Evolutionary conservation across 257 asterid species (phyloP), one percentile per base, ranked within the genome.

Genomic region (Solanum habrochaites): DNA sequence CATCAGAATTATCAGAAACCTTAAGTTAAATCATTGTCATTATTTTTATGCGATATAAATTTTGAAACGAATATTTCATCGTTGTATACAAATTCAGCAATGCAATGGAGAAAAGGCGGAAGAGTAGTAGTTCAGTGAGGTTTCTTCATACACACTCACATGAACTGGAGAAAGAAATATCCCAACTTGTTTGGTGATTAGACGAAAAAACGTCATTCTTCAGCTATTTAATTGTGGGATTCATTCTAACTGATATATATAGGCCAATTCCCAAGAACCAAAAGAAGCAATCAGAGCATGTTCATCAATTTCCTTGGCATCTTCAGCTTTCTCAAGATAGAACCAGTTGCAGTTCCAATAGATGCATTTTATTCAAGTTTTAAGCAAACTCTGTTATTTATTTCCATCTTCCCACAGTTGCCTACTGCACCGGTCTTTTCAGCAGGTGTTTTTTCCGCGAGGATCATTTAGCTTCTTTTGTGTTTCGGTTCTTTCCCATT

Each of bases 261-360:
- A 91, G 45, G n/a, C 94, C 97, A 71, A 94, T 70, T 29, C 85
- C 85, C 91, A 85, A 93, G 83, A 45, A 90, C 95, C 77, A 91
- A 40, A 14, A 94, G 72, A 86, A 86, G 87, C 72, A 32, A 83
- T 85, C 87, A 93, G 62, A 87, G 64, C 74, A 85, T 88, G 21
- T 81, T 75, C 87, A 90, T 66, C 83, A 81, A 87, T 86, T 90
- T 88, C 87, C 93, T 90, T 67, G 91, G 89, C 90, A 75, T 90
- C 94, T 85, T 93, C 91, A 93, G 45, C 82, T 81, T 81, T 89
- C 27, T 88, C 86, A 60, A 60, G 90, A 92, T 20, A 88, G 85
- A 43, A 82, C 89, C 89, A 18, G 66, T 91, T 32, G 89, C 87
- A 23, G 16, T 15, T 40, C 60, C 86, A 1, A 1, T 29, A 13